These are phyloP conservation scores for Quercus robur DNA, from an alignment of 306 rosid species.

Conservation along the genomic window DNA sequence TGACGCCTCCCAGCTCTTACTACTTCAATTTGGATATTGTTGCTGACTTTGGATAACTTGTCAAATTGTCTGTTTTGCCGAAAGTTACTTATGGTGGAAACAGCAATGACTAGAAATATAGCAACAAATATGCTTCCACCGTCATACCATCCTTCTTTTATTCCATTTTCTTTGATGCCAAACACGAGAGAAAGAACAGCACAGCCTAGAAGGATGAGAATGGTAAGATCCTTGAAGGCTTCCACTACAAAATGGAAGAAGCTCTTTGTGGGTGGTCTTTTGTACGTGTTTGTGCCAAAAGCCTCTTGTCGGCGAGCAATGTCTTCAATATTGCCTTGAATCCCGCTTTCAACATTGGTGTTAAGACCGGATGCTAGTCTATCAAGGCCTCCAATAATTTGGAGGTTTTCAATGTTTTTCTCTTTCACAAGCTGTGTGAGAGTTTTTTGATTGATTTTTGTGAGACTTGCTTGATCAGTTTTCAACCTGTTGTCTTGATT, in stretches of 20 bases:
- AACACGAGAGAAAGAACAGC: conserved; percentile 42
- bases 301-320: background rate
- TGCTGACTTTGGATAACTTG: conserved; percentile 22
- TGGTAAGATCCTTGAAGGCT: conserved; percentile 32
- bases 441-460: background rate
- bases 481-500: background rate
- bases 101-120: conserved; percentile 21
- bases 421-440: conserved; percentile 36
- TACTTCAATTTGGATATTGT: conserved; percentile 30
- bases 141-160: conserved; percentile 38
- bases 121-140: conserved; percentile 37
- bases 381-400: conserved; percentile 24
- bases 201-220: conserved; percentile 28
- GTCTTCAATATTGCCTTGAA: conserved; percentile 8
- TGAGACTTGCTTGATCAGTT: background rate
- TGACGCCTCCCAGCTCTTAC: conserved; percentile 20
- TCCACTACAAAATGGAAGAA: conserved; percentile 27
- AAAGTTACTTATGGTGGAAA: conserved; percentile 24
- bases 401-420: conserved; percentile 17
- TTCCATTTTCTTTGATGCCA: conserved; percentile 31
- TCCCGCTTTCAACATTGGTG: conserved; percentile 23
- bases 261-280: conserved; percentile 22
- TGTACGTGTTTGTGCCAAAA: conserved; percentile 31
- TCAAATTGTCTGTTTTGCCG: conserved; percentile 26
- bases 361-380: conserved; percentile 26